Evolutionary conservation across 345 rosid species (phyloP).

Genomic region (Camelina hispida): DNA sequence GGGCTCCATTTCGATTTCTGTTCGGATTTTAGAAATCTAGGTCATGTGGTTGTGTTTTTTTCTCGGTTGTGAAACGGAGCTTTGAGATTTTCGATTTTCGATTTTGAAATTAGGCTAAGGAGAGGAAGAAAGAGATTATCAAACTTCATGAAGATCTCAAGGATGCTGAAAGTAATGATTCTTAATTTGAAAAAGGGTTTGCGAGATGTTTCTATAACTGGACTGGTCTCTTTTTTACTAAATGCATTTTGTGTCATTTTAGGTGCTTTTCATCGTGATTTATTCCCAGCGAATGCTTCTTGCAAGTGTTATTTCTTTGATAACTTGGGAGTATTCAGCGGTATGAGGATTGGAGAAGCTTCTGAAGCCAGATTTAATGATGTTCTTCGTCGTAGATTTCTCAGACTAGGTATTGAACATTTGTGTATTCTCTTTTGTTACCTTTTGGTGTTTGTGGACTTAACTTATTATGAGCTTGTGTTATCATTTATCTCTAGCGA

Average conservation of each 20-base stretch:
- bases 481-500: constrained; percentile 51
- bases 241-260: neutral
- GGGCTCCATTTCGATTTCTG: neutral
- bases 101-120: constrained; percentile 64
- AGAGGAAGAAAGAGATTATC: constrained; percentile 75
- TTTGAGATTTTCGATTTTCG: neutral
- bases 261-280: constrained; percentile 65
- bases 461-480: constrained; percentile 32
- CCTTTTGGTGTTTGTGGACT: neutral
- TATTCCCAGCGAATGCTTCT: constrained; percentile 64
- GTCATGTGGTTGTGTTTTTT: constrained; percentile 12
- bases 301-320: constrained; percentile 93
- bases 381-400: constrained; percentile 79
- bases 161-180: constrained; percentile 73
- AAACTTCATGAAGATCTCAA: constrained; percentile 76
- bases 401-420: constrained; percentile 61
- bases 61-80: constrained; percentile 17
- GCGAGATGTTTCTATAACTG: constrained; percentile 12
- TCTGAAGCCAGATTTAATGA: constrained; percentile 62
- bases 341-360: constrained; percentile 46
- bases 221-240: constrained; percentile 11
- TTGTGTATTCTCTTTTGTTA: neutral
- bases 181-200: neutral
- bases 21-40: neutral
- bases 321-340: constrained; percentile 67